These are phyloP conservation scores for Citrus cavaleriei DNA, from an alignment of 345 rosid species.

Conservation along the genomic window DNA sequence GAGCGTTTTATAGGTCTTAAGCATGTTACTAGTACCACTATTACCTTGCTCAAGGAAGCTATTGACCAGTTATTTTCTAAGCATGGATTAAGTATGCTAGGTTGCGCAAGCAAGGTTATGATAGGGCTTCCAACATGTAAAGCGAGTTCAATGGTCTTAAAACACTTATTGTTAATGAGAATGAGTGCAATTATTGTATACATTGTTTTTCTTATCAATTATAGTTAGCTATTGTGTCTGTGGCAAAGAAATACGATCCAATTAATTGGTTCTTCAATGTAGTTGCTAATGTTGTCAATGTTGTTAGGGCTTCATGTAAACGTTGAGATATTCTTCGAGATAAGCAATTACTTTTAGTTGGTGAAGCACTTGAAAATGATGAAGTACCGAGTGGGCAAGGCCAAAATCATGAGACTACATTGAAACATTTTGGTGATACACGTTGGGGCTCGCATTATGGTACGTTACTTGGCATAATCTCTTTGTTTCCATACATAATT, in stretches of 20 bases:
- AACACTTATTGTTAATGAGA: background rate
- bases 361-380: background rate
- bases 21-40: too few relatives aligned
- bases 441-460: background rate
- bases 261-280: background rate
- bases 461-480: background rate
- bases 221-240: background rate
- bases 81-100: background rate
- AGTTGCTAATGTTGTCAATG: background rate
- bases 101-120: background rate
- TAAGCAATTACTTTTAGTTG: background rate
- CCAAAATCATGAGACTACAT: conserved; percentile 4
- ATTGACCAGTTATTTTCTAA: too few relatives aligned
- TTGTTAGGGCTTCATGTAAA: background rate
- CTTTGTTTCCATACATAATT: background rate
- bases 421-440: background rate
- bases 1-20: too few relatives aligned
- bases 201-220: conserved; percentile 11
- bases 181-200: background rate
- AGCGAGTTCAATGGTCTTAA: background rate
- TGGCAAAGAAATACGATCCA: background rate
- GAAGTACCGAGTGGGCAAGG: background rate
- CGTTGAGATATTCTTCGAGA: background rate
- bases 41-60: too few relatives aligned
- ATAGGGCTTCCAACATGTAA: background rate